phyloP scores from a whole-genome alignment of 495 filamentous ascomycete species.

The Hypoxylon lenormandii region DNA sequence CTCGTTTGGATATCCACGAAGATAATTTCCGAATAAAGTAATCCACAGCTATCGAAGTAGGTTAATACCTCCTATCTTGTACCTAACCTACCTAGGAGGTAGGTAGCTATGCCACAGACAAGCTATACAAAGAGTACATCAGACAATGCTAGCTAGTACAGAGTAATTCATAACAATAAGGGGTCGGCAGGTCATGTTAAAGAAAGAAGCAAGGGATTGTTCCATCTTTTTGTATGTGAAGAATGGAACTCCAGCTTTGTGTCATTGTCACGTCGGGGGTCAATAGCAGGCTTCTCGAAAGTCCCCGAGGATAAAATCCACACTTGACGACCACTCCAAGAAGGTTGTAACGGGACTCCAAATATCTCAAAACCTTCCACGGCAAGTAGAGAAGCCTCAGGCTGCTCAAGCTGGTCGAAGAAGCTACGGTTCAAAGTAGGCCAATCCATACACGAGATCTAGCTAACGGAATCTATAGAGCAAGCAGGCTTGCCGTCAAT shows the following conservation, averaged over 20 bases:
- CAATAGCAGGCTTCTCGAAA: slow-evolving; percentile 9
- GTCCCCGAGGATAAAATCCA: slow-evolving; percentile 7
- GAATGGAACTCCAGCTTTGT: neutral
- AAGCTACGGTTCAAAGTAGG: neutral
- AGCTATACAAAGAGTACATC: too few relatives aligned
- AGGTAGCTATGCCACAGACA: too few relatives aligned
- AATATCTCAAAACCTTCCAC: neutral
- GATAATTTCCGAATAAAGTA: too few relatives aligned
- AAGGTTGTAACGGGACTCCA: neutral
- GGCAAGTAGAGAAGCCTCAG: neutral
- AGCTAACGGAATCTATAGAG: slow-evolving; percentile 4
- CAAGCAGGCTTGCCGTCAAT: slow-evolving; percentile 43
- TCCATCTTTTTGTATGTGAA: neutral
- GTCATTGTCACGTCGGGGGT: neutral
- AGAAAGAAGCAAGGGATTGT: neutral
- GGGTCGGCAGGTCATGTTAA: too few relatives aligned
- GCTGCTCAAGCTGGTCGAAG: neutral
- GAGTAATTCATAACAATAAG: too few relatives aligned
- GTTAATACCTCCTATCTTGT: too few relatives aligned
- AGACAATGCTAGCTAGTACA: too few relatives aligned
- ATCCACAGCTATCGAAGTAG: too few relatives aligned
- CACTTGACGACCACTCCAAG: neutral
- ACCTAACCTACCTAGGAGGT: too few relatives aligned
- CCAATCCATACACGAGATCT: neutral
- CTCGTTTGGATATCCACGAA: too few relatives aligned